Evolutionary conservation across 176 grass and related monocot genomes (phyloP).

Genomic region (Olyra latifolia): DNA sequence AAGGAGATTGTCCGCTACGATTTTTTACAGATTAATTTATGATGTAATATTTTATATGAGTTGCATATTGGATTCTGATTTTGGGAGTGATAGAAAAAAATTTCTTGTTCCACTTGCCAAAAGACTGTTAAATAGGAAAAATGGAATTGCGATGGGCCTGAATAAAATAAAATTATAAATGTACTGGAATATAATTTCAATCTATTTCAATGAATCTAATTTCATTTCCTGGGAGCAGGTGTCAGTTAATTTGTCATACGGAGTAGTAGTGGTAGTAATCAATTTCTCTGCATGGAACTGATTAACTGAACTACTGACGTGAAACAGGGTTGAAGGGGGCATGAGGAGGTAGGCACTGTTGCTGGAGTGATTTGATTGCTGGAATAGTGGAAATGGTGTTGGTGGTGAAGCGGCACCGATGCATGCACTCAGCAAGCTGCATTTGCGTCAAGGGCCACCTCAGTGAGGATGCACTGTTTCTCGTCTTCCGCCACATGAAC

Average conservation of each 20-base stretch:
- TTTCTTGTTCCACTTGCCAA: neutral
- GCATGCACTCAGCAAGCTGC: conserved; percentile 84
- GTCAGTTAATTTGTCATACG: neutral
- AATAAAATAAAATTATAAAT: neutral
- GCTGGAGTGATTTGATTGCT: neutral
- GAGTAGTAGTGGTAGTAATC: neutral
- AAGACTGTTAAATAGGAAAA: neutral
- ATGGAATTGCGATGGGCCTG: neutral
- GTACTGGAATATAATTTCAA: neutral
- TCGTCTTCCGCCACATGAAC: conserved; percentile 86
- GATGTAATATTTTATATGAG: neutral
- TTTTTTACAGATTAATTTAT: neutral
- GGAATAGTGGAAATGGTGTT: conserved; percentile 47
- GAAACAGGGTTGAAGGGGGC: conserved; percentile 24
- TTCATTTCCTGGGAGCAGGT: neutral
- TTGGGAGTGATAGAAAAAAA: neutral
- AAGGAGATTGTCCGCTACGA: neutral
- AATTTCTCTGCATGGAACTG: conserved; percentile 15
- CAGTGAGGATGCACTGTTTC: conserved; percentile 88
- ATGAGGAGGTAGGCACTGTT: conserved; percentile 12
- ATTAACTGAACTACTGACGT: conserved; percentile 5
- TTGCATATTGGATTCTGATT: neutral
- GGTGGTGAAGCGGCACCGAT: conserved; percentile 89
- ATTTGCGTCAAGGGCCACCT: conserved; percentile 86
- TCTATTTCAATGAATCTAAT: neutral